These are phyloP conservation scores for Chamaecrista fasciculata DNA, from an alignment of 306 rosid species.

Conservation along the genomic window DNA sequence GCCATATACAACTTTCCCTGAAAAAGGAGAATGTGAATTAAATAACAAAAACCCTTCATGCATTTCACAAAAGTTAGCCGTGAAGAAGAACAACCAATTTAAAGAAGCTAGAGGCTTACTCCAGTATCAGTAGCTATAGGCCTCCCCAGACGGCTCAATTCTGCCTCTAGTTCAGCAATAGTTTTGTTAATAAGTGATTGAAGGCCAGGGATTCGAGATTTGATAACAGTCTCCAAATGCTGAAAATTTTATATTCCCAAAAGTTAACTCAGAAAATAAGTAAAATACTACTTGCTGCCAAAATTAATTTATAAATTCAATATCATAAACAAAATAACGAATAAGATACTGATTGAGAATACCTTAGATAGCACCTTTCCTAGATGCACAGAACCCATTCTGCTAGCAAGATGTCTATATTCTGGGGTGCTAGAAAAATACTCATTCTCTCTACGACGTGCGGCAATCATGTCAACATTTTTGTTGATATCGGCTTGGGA, in stretches of 20 bases:
- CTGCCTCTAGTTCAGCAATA: slow-evolving; percentile 79
- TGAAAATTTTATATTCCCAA: slow-evolving; percentile 35
- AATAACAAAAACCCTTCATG: slow-evolving; percentile 2
- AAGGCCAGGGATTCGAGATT: slow-evolving; percentile 93
- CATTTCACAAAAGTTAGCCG: neutral
- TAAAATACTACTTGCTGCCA: neutral
- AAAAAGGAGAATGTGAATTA: slow-evolving; percentile 29
- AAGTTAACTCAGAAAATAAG: neutral
- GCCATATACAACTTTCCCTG: slow-evolving; percentile 89
- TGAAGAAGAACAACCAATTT: neutral
- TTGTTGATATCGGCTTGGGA: slow-evolving; percentile 97
- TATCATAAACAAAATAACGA: slow-evolving; percentile 15
- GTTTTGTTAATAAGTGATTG: slow-evolving; percentile 93
- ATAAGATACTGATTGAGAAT: slow-evolving; percentile 17
- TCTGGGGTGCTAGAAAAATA: slow-evolving; percentile 76
- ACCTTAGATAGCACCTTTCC: slow-evolving; percentile 97
- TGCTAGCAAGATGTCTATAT: slow-evolving; percentile 82
- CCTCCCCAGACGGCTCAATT: slow-evolving; percentile 86
- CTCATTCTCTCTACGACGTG: slow-evolving; percentile 90
- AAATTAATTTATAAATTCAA: slow-evolving; percentile 6
- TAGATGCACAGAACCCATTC: slow-evolving; percentile 99
- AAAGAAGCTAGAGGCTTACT: slow-evolving; percentile 42
- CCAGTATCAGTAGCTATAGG: slow-evolving; percentile 93
- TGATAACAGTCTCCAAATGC: slow-evolving; percentile 97
- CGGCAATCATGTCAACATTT: slow-evolving; percentile 99